These are phyloP conservation scores for Pythium inflatum DNA, from an alignment of 352 stramenopile species.

Conservation along the genomic window DNA sequence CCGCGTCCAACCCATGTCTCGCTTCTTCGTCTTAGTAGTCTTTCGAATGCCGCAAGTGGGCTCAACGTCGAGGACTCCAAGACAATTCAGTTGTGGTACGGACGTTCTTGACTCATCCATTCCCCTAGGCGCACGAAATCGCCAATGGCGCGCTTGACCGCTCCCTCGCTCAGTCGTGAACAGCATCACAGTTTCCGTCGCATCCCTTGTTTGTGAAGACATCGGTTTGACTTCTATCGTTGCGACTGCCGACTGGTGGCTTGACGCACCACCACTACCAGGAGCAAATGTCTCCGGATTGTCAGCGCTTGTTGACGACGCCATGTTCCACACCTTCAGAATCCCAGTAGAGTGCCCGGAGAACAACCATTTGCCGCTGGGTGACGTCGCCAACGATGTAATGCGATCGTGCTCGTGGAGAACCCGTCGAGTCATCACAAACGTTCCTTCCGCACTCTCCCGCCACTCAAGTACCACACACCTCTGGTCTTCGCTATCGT, in stretches of 20 bases:
- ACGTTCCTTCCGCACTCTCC: constrained; percentile 8
- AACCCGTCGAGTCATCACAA: constrained; percentile 33
- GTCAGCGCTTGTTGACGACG: not conserved
- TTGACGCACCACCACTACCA: not conserved
- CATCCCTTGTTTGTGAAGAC: not conserved
- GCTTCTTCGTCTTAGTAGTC: constrained; percentile 8
- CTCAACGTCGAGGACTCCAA: constrained; percentile 23
- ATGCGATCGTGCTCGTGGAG: constrained; percentile 35
- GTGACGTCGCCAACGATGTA: constrained; percentile 40
- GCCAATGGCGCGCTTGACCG: constrained; percentile 27
- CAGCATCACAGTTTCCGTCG: constrained; percentile 14
- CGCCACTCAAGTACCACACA: constrained; percentile 45
- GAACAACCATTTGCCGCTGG: constrained; percentile 60
- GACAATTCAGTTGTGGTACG: constrained; percentile 9
- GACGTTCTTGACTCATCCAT: too few species aligned
- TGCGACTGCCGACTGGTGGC: constrained; percentile 23
- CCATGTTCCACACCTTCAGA: constrained; percentile 60
- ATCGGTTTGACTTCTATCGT: constrained; percentile 21
- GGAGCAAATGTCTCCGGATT: constrained; percentile 9
- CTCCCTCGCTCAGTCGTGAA: constrained; percentile 28
- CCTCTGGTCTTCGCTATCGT: constrained; percentile 12
- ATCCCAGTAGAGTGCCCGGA: constrained; percentile 43
- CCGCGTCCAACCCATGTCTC: constrained; percentile 25
- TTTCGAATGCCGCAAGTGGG: not conserved
- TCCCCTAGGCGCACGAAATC: constrained; percentile 19